Base-by-base conservation (phyloP, 1,284 basidiomycete genomes). In the Earliella scabrosa region DNA sequence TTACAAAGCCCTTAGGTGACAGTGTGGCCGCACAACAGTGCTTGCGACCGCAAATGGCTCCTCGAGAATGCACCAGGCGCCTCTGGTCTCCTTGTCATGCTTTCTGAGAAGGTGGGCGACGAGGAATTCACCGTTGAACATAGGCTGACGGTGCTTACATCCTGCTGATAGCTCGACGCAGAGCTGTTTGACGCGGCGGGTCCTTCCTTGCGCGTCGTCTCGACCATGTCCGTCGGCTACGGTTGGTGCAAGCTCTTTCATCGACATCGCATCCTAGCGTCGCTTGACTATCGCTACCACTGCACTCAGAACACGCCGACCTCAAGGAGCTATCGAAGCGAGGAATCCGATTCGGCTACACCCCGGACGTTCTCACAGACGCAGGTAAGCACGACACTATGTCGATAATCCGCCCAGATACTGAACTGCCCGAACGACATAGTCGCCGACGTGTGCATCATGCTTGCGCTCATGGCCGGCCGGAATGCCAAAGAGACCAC, bases 391-490 rank as follows among this genome's bases (percentile, higher is more conserved):
- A n/a, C n/a, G n/a, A n/a, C n/a, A n/a, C n/a, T n/a, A n/a, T n/a
- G n/a, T n/a, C n/a, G n/a, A n/a, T n/a, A n/a, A n/a, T n/a, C n/a
- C n/a, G n/a, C n/a, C n/a, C n/a, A n/a, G n/a, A n/a, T n/a, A n/a
- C n/a, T 23, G 23, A 21, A 10, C n/a, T 10, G 24, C 62, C 16
- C 54, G 48, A 36, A 57, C 1, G 26, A 32, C 26, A 1, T 63
- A 89, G 94, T 95, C 31, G 95, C 96, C 10, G 96, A 98, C 71
- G 72, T 93, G 10, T 85, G 88, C 0, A 80, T 97, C 40, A 92
- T 97, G 86, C 83, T 99, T 4, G 87, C 88, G 1, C 81, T 99
- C 29, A 97, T 97, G 93, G 92, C 94, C 0, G 84, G 89, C 49
- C 82, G 96, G 18, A 89, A 93, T 45, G 88, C 80, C 2, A 86